phyloP scores from a whole-genome alignment of 2,329 filamentous ascomycete species.

The Xylariaceae sp. region DNA sequence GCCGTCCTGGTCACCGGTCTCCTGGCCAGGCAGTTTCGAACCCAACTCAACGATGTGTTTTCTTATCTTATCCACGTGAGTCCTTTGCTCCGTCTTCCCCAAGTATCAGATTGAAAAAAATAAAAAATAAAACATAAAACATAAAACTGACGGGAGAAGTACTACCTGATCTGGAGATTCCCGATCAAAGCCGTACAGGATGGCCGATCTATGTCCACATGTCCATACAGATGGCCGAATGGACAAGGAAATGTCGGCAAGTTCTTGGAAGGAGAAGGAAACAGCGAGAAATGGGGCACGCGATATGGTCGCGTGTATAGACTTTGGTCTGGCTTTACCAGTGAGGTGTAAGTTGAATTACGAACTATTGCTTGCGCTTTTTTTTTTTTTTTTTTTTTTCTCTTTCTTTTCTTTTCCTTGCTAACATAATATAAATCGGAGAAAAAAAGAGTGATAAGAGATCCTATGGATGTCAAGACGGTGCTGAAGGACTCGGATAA shows the following conservation, averaged over 20 bases:
- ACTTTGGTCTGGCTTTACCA: slow-evolving; percentile 34
- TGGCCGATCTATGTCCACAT: neutral
- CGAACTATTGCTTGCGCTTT: neutral
- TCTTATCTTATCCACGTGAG: neutral
- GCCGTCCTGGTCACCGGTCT: neutral
- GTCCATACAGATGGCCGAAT: slow-evolving; percentile 32
- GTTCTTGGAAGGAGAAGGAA: slow-evolving; percentile 35
- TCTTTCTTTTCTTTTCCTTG: no score
- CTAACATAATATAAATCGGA: no score
- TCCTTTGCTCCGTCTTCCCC: neutral
- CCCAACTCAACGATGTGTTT: neutral
- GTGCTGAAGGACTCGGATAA: slow-evolving; percentile 41
- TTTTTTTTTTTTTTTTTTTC: no score
- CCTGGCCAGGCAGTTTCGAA: neutral
- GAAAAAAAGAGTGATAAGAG: neutral
- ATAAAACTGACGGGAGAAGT: neutral
- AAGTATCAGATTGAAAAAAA: neutral
- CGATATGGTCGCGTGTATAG: slow-evolving; percentile 35
- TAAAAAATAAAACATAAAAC: no score
- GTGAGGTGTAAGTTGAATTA: slow-evolving; percentile 34
- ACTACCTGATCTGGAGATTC: neutral
- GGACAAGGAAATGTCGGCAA: slow-evolving; percentile 38
- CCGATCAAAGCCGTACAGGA: neutral
- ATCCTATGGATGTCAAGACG: slow-evolving; percentile 27
- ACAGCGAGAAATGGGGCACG: slow-evolving; percentile 31